Evolutionary conservation across 2,329 filamentous ascomycete species (phyloP), one percentile per base, ranked within the genome.

Genomic region (Colletotrichum sp.): DNA sequence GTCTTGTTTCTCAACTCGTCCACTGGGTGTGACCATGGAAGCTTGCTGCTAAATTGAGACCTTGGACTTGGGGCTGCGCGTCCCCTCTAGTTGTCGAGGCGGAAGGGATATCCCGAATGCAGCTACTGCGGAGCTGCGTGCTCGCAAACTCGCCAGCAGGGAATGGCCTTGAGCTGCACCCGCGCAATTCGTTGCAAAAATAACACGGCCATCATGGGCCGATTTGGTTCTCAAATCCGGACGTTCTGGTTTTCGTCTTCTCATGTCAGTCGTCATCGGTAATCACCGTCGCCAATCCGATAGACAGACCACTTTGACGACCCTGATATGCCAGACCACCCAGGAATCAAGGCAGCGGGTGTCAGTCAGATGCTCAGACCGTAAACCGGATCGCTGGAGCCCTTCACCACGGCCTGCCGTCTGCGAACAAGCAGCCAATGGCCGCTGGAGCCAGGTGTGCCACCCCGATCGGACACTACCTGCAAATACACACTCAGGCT

Each of bases 301-400:
- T 4, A 39, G 22, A 70, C 57, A 44, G 71, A 19, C 71, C 66
- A 57, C 39, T 72, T 27, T 27, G 6, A 57, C 63, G 13, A 49
- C 22, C n/a, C 66, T 36, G 44, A 15, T 44, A 44, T 63, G 34
- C 55, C 55, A 63, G 57, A 30, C 68, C 44, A 62, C 57, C 16
- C 64, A 67, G 32, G 19, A 49, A 25, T 22, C 66, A 29, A 39
- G 34, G 30, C 36, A 25, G 22, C n/a, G 27, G 71, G 25, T 39
- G 66, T 72, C 59, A 66, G 61, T 67, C 62, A 75, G 72, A 75
- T 75, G 62, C 55, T 72, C 72, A 73, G 57, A 49, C 72, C 22
- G 62, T 63, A 62, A 75, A 66, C 68, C 68, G 62, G 52, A 62
- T 67, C 62, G n/a, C 69, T 63, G 61, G 72, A 55, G 30, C 34